Evolutionary conservation across 805 yeast species (phyloP).

Genomic region (Monosporozyma yasuniensis): DNA sequence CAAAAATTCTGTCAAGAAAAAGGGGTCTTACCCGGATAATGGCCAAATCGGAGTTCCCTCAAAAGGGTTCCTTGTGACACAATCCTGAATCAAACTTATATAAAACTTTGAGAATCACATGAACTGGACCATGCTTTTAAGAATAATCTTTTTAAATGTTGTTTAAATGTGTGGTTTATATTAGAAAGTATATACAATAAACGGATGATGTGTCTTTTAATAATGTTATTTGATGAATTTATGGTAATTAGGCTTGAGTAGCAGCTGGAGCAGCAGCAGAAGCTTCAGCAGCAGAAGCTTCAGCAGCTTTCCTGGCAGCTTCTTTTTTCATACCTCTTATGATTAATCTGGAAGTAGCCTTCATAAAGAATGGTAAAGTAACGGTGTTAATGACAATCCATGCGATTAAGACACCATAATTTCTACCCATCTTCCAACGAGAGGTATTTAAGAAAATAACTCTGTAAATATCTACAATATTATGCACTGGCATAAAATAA

Average conservation of each 20-base stretch:
- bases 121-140: too few species aligned
- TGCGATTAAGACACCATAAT: constrained; percentile 48
- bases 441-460: constrained; percentile 50
- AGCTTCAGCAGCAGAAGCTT: not conserved
- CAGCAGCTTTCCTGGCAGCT: constrained; percentile 8
- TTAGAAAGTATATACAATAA: too few species aligned
- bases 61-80: not conserved
- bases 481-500: constrained; percentile 60
- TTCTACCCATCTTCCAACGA: constrained; percentile 49
- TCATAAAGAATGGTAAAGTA: constrained; percentile 38
- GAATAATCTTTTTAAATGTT: too few species aligned
- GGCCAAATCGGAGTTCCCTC: not conserved
- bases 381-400: constrained; percentile 49
- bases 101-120: too few species aligned
- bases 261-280: too few species aligned
- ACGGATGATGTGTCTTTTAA: too few species aligned
- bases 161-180: too few species aligned
- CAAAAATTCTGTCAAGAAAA: not conserved
- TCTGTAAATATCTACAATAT: constrained; percentile 51
- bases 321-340: constrained; percentile 27
- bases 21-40: not conserved
- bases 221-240: too few species aligned
- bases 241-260: not conserved
- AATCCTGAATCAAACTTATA: too few species aligned
- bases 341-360: constrained; percentile 29